A percentile compares a stretch with the other conserved stretches of the same genome.
Evolutionary conservation across 2,329 filamentous ascomycete species (phyloP).

Genomic region (Curvularia spicifera): DNA sequence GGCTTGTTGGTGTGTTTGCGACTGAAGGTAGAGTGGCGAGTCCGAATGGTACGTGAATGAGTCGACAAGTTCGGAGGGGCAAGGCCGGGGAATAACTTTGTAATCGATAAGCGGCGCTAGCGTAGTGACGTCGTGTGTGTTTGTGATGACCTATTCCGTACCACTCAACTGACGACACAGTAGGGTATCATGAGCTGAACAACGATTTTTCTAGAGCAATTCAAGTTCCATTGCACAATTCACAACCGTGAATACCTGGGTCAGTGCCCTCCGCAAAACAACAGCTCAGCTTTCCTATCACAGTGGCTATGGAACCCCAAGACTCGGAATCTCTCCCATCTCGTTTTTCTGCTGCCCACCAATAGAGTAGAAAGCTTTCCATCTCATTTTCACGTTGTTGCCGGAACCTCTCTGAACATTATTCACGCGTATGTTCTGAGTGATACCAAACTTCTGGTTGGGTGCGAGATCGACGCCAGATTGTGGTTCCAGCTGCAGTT

Average conservation of each 20-base stretch:
- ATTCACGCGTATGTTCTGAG: constrained; percentile 79
- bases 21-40: constrained; percentile 1
- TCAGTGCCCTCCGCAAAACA: constrained; percentile 5
- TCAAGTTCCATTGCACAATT: not conserved
- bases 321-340: constrained; percentile 81
- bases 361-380: constrained; percentile 81
- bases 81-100: constrained; percentile 23
- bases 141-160: not conserved
- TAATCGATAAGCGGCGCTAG: constrained; percentile 32
- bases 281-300: constrained; percentile 12
- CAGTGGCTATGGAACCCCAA: constrained; percentile 69
- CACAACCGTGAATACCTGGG: constrained; percentile 6
- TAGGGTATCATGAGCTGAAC: not conserved
- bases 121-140: constrained; percentile 21
- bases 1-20: not conserved
- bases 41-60: constrained; percentile 7
- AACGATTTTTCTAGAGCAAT: not conserved
- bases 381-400: constrained; percentile 83
- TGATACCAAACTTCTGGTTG: constrained; percentile 75
- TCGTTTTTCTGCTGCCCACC: constrained; percentile 72
- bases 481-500: constrained; percentile 83
- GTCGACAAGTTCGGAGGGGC: constrained; percentile 26
- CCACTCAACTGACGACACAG: not conserved
- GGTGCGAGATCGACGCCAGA: constrained; percentile 78
- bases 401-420: constrained; percentile 77